Evolutionary conservation across 2,329 filamentous ascomycete genomes (phyloP).

Genomic region (Pyrenophora teres): DNA sequence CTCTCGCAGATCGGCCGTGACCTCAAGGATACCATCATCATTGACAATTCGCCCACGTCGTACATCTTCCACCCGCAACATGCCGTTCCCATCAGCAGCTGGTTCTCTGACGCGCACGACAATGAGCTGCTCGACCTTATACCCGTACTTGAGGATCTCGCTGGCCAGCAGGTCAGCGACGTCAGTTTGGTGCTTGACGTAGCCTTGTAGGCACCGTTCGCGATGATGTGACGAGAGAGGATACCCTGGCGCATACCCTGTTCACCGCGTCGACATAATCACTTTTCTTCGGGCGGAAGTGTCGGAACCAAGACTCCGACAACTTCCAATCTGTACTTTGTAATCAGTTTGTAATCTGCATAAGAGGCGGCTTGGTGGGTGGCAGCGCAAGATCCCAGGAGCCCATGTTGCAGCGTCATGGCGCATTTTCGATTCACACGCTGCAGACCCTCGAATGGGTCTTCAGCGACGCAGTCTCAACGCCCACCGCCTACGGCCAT

Average conservation of each 20-base stretch:
- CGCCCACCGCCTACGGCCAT: constrained; percentile 2
- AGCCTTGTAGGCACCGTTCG: constrained; percentile 56
- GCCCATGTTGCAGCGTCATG: constrained; percentile 2
- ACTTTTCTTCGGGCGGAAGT: constrained; percentile 19
- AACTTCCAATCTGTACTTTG: constrained; percentile 39
- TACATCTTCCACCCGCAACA: constrained; percentile 99
- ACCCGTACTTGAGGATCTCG: constrained; percentile 95
- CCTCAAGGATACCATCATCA: constrained; percentile 97
- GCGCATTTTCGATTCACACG: constrained; percentile 1
- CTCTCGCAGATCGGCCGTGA: constrained; percentile 95
- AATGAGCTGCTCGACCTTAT: constrained; percentile 98
- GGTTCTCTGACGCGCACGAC: constrained; percentile 99
- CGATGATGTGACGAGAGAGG: constrained; percentile 23
- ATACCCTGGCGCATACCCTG: constrained; percentile 34
- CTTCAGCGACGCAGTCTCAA: constrained; percentile 5
- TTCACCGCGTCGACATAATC: constrained; percentile 28
- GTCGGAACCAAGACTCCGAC: constrained; percentile 9
- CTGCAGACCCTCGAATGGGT: constrained; percentile 1
- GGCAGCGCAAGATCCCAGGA: constrained; percentile 5
- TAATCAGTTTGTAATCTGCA: constrained; percentile 49
- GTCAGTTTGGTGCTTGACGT: constrained; percentile 98
- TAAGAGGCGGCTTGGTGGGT: constrained; percentile 25
- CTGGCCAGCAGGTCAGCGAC: constrained; percentile 84
- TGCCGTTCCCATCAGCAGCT: constrained; percentile 98
- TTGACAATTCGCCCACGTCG: constrained; percentile 98